Evolutionary conservation across 2,329 filamentous ascomycete genomes (phyloP).

Genomic region (Colletotrichum truncatum): DNA sequence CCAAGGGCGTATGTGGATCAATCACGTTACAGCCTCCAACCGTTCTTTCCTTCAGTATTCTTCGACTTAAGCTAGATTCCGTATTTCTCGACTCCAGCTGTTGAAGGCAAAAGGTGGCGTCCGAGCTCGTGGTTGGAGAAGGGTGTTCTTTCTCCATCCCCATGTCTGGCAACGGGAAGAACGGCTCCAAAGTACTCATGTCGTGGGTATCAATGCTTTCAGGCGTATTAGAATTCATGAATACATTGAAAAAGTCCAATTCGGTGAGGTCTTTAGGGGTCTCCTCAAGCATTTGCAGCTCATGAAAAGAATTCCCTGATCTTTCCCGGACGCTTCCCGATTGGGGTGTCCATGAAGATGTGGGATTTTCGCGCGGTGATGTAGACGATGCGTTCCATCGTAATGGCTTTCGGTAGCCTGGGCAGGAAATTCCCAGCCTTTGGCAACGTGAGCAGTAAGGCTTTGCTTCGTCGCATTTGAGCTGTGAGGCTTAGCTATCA

Average conservation of each 20-base stretch:
- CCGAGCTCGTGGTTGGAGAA: too few relatives aligned
- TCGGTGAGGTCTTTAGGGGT: background rate
- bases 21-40: too few relatives aligned
- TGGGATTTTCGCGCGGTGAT: background rate
- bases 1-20: background rate
- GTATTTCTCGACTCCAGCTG: too few relatives aligned
- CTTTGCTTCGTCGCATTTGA: constrained; percentile 15
- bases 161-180: too few relatives aligned
- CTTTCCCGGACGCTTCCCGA: background rate
- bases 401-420: background rate
- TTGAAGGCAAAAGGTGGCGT: too few relatives aligned
- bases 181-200: too few relatives aligned
- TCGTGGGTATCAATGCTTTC: too few relatives aligned
- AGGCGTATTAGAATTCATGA: background rate
- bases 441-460: constrained; percentile 6
- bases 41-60: too few relatives aligned
- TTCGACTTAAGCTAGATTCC: too few relatives aligned
- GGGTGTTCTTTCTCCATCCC: too few relatives aligned
- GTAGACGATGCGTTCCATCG: background rate
- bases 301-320: too few relatives aligned
- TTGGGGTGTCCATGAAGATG: background rate
- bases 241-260: background rate
- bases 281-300: background rate
- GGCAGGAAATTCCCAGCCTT: constrained; percentile 11
- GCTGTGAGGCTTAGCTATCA: background rate